A percentile compares a stretch with the other conserved stretches of the same genome.
phyloP scores from a whole-genome alignment of 306 rosid species.

The Prunus davidiana region DNA sequence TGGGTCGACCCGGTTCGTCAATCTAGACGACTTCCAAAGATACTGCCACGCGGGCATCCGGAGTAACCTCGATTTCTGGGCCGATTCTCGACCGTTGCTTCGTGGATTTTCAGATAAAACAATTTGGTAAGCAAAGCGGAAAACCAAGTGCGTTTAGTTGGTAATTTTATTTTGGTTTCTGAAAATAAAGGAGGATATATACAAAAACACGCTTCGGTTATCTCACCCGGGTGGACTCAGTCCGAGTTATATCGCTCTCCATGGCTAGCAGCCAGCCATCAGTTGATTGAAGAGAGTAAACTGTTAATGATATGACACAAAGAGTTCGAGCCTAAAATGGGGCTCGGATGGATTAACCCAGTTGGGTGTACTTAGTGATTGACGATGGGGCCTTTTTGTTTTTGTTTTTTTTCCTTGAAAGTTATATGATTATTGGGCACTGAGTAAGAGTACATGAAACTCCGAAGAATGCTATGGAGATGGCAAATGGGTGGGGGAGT shows the following conservation, averaged over 20 bases:
- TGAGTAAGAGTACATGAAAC: slow-evolving; percentile 1
- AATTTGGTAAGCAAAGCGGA: slow-evolving; percentile 36
- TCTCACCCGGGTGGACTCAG: slow-evolving; percentile 35
- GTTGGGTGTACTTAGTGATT: slow-evolving; percentile 10
- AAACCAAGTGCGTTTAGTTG: neutral
- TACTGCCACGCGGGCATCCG: slow-evolving; percentile 55
- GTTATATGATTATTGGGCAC: neutral
- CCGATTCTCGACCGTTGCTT: slow-evolving; percentile 79
- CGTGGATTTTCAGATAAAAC: slow-evolving; percentile 55
- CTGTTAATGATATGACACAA: too few species aligned
- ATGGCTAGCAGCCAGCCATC: neutral
- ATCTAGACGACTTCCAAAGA: slow-evolving; percentile 51
- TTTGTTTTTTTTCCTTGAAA: neutral
- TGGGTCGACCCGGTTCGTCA: slow-evolving; percentile 40
- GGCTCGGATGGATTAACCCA: slow-evolving; percentile 31
- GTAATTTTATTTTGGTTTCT: neutral
- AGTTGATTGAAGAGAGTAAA: neutral
- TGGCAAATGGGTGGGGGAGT: slow-evolving; percentile 53
- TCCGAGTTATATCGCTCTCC: slow-evolving; percentile 17
- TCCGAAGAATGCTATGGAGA: slow-evolving; percentile 65
- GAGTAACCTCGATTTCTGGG: slow-evolving; percentile 58
- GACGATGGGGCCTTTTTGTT: neutral
- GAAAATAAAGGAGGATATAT: neutral
- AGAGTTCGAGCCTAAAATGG: neutral
- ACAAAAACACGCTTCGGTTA: slow-evolving; percentile 22